A percentile compares a stretch with the other conserved stretches of the same genome.
These are phyloP conservation scores for Suillus brevipes DNA, from an alignment of 768 basidiomycete genomes.

Conservation along the genomic window DNA sequence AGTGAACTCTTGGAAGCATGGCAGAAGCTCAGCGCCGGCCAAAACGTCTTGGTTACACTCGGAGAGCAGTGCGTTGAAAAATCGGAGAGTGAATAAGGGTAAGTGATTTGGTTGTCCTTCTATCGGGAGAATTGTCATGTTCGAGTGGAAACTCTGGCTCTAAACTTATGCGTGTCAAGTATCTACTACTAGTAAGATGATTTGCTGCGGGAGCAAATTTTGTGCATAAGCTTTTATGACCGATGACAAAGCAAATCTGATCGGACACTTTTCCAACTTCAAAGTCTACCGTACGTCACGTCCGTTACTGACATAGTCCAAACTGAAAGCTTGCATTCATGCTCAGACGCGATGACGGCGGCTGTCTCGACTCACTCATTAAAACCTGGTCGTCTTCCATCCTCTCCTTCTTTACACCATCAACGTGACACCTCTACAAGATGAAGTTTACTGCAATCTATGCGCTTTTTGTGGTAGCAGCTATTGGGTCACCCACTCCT, in stretches of 20 bases:
- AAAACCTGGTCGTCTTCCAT: neutral
- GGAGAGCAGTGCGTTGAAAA: no score
- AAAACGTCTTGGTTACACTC: no score
- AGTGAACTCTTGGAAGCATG: no score
- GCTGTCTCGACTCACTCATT: neutral
- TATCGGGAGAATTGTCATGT: neutral
- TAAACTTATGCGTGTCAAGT: no score
- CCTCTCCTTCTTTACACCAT: neutral
- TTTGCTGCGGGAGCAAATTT: no score
- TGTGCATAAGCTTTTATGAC: no score
- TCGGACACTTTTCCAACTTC: no score
- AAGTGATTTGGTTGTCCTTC: no score
- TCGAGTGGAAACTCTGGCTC: neutral
- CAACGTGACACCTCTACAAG: neutral
- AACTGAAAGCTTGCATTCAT: conserved; percentile 1
- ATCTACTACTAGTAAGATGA: no score
- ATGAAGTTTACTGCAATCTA: neutral
- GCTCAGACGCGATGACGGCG: neutral
- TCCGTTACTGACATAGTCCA: neutral
- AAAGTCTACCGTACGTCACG: neutral
- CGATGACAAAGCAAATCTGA: no score
- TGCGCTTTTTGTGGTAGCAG: neutral
- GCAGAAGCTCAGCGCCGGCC: no score
- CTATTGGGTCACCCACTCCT: neutral
- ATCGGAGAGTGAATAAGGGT: no score